Base-by-base conservation (phyloP, 371 early-diverging fungal species). In the Blastocladiella emersonii region DNA sequence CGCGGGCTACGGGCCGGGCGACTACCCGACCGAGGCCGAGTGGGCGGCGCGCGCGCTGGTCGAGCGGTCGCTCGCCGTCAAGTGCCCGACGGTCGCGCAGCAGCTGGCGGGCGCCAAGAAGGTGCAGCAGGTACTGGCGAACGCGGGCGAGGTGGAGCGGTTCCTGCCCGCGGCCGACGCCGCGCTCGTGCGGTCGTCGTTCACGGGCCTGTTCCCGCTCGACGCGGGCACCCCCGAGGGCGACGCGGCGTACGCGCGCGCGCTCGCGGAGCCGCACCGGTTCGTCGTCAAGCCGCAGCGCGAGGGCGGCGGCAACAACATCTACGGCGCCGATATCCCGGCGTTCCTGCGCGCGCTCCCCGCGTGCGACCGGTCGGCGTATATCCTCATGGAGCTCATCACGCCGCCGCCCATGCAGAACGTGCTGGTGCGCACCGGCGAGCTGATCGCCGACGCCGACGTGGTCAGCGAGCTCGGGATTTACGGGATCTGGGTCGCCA, bases 41-140 rank as follows among this genome's bases (percentile, higher is more conserved):
- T 96, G 97, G 97, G 76, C 80, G 12, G 93, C 89, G 2, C 74
- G 97, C 57, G 73, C 86, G 57, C 69, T 84, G 61, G 73, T 93
- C 6, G 98, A 98, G 67, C 77, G 78, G 25, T 91, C 93, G 0
- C 67, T 80, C 32, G 78, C 95, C 0, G 85, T 95, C 65, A 90
- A 94, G 64, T 92, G 93, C 65, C 98, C 97, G 35, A 88, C 81
- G 25, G 76, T 91, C 19, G 89, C 90, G 0, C 93, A 94, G 66
- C 97, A 96, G 61, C 73, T 98, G n/a, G 90, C 87, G 0, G 98
- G 98, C 15, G 81, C 91, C 34, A 98, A 98, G 70, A 98, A 98
- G 68, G 82, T 95, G 7, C 97, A 98, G 68, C 96, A 98, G 70
- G 86, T 93, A 7, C 71, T 98, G 43, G 85, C 95, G 0, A 69